Conservation (phyloP, 1,139 yeast genomes). For the Groenewaldozyma auringiensis region DNA sequence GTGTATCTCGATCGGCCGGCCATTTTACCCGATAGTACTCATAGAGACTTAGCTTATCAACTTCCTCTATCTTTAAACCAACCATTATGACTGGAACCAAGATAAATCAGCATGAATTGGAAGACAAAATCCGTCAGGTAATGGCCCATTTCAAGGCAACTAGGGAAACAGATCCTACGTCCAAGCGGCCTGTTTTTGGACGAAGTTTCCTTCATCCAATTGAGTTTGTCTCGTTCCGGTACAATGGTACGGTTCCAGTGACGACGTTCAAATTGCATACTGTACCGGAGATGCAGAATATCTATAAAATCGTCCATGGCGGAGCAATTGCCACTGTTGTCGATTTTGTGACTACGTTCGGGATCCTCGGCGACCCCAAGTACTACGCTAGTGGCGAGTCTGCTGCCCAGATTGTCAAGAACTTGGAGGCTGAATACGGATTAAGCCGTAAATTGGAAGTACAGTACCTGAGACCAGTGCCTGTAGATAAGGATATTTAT, state of each 20-base stretch:
- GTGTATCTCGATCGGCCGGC: too few species aligned
- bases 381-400: slow-evolving; percentile 21
- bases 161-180: not conserved
- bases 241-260: slow-evolving; percentile 8
- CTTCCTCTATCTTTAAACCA: too few species aligned
- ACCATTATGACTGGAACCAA: too few species aligned
- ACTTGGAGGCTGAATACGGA: slow-evolving; percentile 17
- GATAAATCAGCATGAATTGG: not conserved
- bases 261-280: slow-evolving; percentile 20
- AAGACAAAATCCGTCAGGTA: not conserved
- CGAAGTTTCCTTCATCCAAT: slow-evolving; percentile 1
- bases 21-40: too few species aligned
- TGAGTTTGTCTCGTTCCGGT: slow-evolving; percentile 3
- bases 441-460: slow-evolving; percentile 24
- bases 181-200: not conserved
- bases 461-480: slow-evolving; percentile 28
- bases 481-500: slow-evolving; percentile 19
- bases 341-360: slow-evolving; percentile 23
- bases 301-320: slow-evolving; percentile 27
- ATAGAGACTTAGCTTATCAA: too few species aligned
- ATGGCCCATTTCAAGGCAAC: not conserved
- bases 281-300: slow-evolving; percentile 19
- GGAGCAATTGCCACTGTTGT: slow-evolving; percentile 30
- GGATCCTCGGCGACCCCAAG: slow-evolving; percentile 22
- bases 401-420: slow-evolving; percentile 7